Conservation (phyloP, 1,284 basidiomycete species). For the Trichosporon sp. region DNA sequence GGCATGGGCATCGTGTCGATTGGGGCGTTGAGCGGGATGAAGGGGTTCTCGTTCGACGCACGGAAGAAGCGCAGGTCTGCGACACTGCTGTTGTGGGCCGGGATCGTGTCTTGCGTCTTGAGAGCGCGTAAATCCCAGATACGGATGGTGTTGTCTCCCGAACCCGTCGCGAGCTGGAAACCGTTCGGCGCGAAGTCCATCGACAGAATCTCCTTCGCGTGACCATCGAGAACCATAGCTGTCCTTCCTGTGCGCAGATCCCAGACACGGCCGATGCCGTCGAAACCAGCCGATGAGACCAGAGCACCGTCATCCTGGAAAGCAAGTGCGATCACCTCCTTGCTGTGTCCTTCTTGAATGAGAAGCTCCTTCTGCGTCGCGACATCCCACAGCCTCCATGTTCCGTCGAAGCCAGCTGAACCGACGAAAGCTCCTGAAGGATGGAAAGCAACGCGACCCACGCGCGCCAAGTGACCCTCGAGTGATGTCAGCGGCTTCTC, state of each 20-base stretch:
- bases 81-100: conserved; percentile 91
- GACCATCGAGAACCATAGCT: conserved; percentile 97
- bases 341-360: conserved; percentile 94
- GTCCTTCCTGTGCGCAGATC: conserved; percentile 92
- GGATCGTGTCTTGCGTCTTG: conserved; percentile 91
- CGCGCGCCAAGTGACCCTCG: conserved; percentile 84
- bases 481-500: conserved; percentile 78
- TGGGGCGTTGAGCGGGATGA: conserved; percentile 38
- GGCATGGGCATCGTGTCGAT: conserved; percentile 16
- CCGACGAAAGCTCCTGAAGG: conserved; percentile 90
- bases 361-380: conserved; percentile 76
- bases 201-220: conserved; percentile 88
- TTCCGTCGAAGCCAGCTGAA: conserved; percentile 94
- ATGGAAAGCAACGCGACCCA: conserved; percentile 93
- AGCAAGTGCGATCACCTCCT: conserved; percentile 91
- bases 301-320: conserved; percentile 95
- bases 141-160: conserved; percentile 94
- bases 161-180: conserved; percentile 94
- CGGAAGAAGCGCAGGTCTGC: conserved; percentile 94
- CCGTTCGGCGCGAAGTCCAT: conserved; percentile 95
- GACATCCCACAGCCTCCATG: conserved; percentile 98
- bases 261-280: conserved; percentile 97
- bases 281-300: conserved; percentile 89
- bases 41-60: conserved; percentile 46
- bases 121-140: conserved; percentile 98